Conservation (phyloP, 1,284 basidiomycete species). For the Sanghuangporus baumii region DNA sequence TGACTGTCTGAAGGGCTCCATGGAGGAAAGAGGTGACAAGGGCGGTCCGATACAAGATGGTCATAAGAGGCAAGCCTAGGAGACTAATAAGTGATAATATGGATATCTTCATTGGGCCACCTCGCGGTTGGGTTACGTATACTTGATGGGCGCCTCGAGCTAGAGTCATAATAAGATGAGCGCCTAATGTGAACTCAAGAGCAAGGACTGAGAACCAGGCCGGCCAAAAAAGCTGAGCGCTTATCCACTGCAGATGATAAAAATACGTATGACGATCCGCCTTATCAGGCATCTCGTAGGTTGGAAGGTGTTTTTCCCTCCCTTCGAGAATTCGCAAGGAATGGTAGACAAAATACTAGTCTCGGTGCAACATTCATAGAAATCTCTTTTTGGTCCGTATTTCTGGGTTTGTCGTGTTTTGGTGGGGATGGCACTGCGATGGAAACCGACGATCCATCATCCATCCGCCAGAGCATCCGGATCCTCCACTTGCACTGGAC, state of each 20-base stretch:
- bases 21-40: background rate
- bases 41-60: background rate
- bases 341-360: no score
- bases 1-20: constrained; percentile 6
- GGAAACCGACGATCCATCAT: no score
- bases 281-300: no score
- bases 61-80: background rate
- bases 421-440: no score
- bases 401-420: no score
- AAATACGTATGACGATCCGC: no score
- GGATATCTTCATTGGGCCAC: background rate
- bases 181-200: background rate
- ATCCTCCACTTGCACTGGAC: no score
- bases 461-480: no score
- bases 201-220: background rate
- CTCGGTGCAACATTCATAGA: no score
- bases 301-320: no score
- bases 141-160: background rate
- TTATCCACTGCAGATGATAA: background rate
- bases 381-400: no score
- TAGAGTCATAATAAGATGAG: background rate
- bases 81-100: background rate
- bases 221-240: background rate
- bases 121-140: background rate
- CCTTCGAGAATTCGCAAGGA: no score